A percentile compares a stretch with the other conserved stretches of the same genome.
phyloP scores from a whole-genome alignment of 208 protist species.

The Acanthamoeba culbertsoni region DNA sequence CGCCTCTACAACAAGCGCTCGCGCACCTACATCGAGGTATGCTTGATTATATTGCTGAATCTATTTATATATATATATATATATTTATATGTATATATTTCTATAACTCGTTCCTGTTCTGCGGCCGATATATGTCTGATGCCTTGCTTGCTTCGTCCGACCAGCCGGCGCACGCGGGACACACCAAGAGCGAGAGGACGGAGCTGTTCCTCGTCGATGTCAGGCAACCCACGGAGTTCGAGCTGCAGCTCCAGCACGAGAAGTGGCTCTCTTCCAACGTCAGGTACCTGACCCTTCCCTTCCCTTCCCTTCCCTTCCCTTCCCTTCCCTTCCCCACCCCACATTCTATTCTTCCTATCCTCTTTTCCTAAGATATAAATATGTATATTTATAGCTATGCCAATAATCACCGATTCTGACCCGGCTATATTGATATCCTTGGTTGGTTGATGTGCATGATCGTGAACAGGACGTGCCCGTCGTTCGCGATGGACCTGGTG shows the following conservation, averaged over 20 bases:
- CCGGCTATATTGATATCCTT: too few relatives aligned
- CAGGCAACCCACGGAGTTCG: not conserved
- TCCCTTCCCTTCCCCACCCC: not conserved
- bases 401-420: too few relatives aligned
- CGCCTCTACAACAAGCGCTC: conserved; percentile 40
- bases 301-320: not conserved
- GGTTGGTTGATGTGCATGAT: too few relatives aligned
- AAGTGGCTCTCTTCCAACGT: not conserved
- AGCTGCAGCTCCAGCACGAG: not conserved
- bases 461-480: not conserved
- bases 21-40: not conserved
- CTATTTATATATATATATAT: too few relatives aligned
- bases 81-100: too few relatives aligned
- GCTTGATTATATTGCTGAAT: too few relatives aligned
- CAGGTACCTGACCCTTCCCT: not conserved
- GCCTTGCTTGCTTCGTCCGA: not conserved
- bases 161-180: not conserved
- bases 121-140: not conserved
- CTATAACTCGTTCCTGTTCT: too few relatives aligned
- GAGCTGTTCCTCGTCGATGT: not conserved
- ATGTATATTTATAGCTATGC: too few relatives aligned
- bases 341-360: not conserved
- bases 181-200: not conserved
- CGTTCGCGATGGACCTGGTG: conserved; percentile 1
- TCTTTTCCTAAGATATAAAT: too few relatives aligned